Evolutionary conservation across 2,329 filamentous ascomycete species (phyloP), one percentile per base, ranked within the genome.

Genomic region (Nemania diffusa): DNA sequence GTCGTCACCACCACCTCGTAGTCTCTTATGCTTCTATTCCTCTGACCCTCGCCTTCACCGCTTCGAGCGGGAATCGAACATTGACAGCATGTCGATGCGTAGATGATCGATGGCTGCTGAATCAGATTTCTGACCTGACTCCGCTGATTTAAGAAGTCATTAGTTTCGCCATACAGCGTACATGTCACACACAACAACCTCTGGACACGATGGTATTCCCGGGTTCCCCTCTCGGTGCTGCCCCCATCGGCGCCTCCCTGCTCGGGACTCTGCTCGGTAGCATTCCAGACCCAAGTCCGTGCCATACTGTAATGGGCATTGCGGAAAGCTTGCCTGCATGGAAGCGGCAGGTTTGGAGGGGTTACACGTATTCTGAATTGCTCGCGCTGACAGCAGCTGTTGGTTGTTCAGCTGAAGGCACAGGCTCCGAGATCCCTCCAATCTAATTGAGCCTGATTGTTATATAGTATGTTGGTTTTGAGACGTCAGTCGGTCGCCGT

Each of bases 391-490:
- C 34, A 37, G 40, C 34, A 37, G 27, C 50, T 29, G 55, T 37
- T 59, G 59, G 58, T 24, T 24, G 51, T 22, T 59, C 42, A 64
- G 65, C 48, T 64, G 40, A 56, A 64, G 65, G n/a, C n/a, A n/a
- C n/a, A n/a, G n/a, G n/a, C n/a, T n/a, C 60, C 27, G 29, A 55
- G 26, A 34, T 22, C 27, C 22, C 57, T 51, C 50, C 60, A 67
- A 63, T 44, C 46, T 44, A 57, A 68, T 68, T 64, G 65, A 68
- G 65, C 65, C 65, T 68, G 61, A 68, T 61, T 64, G 61, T 27
- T 15, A 46, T 46, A 32, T 40, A 37, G 32, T 32, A 32, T 27
- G 20, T 34, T 20, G 15, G 27, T n/a, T 24, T 11, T 46, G 61
- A 57, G 55, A 58, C 61, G 60, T 32, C 51, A 51, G 48, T 56